Evolutionary conservation across 1,284 basidiomycete genomes (phyloP).

Genomic region (Trametes hirsuta): DNA sequence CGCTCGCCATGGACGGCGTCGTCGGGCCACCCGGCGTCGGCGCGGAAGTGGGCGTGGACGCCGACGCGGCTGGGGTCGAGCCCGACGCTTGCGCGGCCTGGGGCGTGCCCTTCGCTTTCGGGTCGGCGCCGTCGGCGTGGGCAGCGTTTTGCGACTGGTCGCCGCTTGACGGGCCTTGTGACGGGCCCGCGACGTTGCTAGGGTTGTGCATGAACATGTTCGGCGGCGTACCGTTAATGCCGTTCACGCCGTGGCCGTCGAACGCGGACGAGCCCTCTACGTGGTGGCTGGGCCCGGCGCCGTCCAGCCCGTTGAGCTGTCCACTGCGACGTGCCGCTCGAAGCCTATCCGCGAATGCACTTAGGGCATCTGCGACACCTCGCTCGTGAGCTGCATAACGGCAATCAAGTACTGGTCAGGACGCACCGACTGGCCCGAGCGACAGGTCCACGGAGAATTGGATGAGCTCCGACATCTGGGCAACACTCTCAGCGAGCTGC

Average conservation of each 20-base stretch:
- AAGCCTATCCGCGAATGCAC: constrained; percentile 47
- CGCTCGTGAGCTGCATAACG: neutral
- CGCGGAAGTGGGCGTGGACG: constrained; percentile 35
- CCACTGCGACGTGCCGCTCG: constrained; percentile 40
- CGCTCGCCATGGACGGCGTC: constrained; percentile 52
- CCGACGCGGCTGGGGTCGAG: constrained; percentile 43
- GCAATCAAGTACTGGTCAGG: neutral
- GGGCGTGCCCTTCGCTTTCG: constrained; percentile 56
- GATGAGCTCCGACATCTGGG: constrained; percentile 76
- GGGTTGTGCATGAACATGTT: constrained; percentile 12
- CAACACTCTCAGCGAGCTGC: constrained; percentile 76
- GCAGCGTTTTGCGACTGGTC: constrained; percentile 45
- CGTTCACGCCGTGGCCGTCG: constrained; percentile 17
- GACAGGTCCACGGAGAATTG: constrained; percentile 55
- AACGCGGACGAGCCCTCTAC: constrained; percentile 5
- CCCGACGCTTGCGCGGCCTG: constrained; percentile 41
- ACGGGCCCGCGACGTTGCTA: constrained; percentile 5
- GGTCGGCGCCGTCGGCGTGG: constrained; percentile 51
- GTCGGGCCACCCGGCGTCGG: constrained; percentile 39
- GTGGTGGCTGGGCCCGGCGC: neutral
- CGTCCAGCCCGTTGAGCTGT: neutral
- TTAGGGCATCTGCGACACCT: constrained; percentile 42
- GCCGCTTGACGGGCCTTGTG: constrained; percentile 37
- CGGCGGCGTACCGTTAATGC: constrained; percentile 8
- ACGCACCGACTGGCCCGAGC: constrained; percentile 68